phyloP scores from a whole-genome alignment of 164 flowering plant genomes.

The Brasenia schreberi region DNA sequence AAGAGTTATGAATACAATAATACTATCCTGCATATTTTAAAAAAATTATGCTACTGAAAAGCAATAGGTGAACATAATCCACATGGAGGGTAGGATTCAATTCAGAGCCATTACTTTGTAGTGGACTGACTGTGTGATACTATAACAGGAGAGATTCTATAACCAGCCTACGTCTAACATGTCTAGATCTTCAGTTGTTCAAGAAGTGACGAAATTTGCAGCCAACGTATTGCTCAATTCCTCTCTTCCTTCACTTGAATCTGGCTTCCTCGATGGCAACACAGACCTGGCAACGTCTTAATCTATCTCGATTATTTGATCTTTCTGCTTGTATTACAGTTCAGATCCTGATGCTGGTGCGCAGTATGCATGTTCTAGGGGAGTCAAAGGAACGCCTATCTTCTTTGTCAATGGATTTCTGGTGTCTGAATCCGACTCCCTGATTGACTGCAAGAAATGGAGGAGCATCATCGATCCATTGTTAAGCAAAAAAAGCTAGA shows the following conservation, averaged over 20 bases:
- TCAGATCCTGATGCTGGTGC: too few species aligned
- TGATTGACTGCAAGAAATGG: constrained; percentile 49
- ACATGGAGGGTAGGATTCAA: too few species aligned
- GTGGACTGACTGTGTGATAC: too few species aligned
- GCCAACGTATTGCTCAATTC: constrained; percentile 36
- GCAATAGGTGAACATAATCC: too few species aligned
- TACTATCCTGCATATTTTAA: too few species aligned
- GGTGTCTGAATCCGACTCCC: constrained; percentile 39
- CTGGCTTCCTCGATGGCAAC: constrained; percentile 41
- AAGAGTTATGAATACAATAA: too few species aligned
- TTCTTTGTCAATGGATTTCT: constrained; percentile 71
- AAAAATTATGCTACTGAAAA: too few species aligned
- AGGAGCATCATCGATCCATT: constrained; percentile 53
- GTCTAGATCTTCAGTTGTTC: constrained; percentile 37
- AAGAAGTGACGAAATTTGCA: constrained; percentile 24
- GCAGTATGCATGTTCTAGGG: constrained; percentile 74
- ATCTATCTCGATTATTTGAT: too few species aligned
- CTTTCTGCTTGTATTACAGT: too few species aligned
- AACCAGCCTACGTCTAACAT: constrained; percentile 32
- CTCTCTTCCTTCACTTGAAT: constrained; percentile 17
- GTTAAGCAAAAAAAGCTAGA: too few species aligned
- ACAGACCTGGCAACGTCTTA: constrained; percentile 35
- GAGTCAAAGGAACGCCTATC: constrained; percentile 68
- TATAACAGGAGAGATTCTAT: constrained; percentile 54
- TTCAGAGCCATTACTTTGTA: too few species aligned